A percentile compares a stretch with the other conserved stretches of the same genome.
Evolutionary conservation across 495 filamentous ascomycete genomes (phyloP).

Genomic region (Aspergillus cristatus): DNA sequence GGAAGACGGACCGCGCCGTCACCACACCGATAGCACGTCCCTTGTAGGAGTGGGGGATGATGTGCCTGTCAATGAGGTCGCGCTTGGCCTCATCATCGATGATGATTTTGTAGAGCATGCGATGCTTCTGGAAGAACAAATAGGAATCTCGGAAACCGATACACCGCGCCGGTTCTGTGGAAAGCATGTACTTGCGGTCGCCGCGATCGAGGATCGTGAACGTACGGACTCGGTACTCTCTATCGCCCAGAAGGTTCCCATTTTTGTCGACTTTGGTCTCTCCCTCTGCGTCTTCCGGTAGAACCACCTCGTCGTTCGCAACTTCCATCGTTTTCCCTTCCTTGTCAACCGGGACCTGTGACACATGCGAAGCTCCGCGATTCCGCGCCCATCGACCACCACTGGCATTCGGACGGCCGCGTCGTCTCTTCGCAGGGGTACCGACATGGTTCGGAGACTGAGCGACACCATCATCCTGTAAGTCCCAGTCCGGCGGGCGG

Average conservation of each 20-base stretch:
- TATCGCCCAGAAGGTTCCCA: conserved; percentile 67
- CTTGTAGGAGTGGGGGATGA: conserved; percentile 97
- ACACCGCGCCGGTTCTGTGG: conserved; percentile 90
- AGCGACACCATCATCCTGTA: conserved; percentile 45
- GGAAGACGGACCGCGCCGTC: conserved; percentile 90
- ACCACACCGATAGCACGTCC: conserved; percentile 96
- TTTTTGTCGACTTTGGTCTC: conserved; percentile 88
- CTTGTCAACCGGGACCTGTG: conserved; percentile 82
- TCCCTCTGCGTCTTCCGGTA: conserved; percentile 81
- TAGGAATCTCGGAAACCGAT: conserved; percentile 96
- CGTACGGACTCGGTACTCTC: conserved; percentile 88
- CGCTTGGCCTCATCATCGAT: conserved; percentile 87
- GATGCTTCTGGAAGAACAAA: conserved; percentile 96
- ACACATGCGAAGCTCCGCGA: conserved; percentile 64
- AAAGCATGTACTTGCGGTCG: conserved; percentile 93
- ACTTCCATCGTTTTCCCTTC: conserved; percentile 91
- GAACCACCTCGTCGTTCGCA: conserved; percentile 78
- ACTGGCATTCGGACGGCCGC: conserved; percentile 60
- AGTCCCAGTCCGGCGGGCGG: conserved; percentile 65
- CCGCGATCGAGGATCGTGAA: conserved; percentile 81
- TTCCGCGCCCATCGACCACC: conserved; percentile 58
- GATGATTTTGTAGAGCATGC: conserved; percentile 90
- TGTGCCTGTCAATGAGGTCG: conserved; percentile 84
- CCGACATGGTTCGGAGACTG: conserved; percentile 42
- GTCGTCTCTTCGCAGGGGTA: conserved; percentile 54